Conservation (phyloP, 73 alveolate species). For the Urostyla sp. region DNA sequence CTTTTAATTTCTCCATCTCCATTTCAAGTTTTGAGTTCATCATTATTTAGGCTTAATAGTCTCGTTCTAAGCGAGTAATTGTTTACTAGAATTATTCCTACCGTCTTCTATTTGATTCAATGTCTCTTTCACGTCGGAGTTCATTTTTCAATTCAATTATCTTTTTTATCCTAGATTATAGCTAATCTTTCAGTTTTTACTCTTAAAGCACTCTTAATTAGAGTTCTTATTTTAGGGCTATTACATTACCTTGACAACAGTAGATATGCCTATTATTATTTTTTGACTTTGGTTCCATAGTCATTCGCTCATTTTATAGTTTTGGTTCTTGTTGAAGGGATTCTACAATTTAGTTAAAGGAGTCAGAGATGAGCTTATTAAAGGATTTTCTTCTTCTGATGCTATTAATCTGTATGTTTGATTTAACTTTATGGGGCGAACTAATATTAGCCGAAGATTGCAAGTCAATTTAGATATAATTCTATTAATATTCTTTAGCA, state of each 20-base stretch:
- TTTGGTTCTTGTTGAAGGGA: too few species aligned
- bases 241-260: background rate
- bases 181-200: slow-evolving; percentile 30
- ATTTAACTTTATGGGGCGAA: too few species aligned
- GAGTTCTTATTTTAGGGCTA: background rate
- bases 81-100: slow-evolving; percentile 11
- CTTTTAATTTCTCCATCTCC: slow-evolving; percentile 7
- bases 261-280: too few species aligned
- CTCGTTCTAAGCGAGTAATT: slow-evolving; percentile 7
- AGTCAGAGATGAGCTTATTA: too few species aligned
- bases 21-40: slow-evolving; percentile 16
- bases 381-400: too few species aligned
- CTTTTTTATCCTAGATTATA: slow-evolving; percentile 25
- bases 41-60: background rate
- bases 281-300: background rate
- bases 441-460: too few species aligned
- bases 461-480: too few species aligned
- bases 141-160: slow-evolving; percentile 25
- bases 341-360: too few species aligned
- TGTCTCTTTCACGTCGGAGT: slow-evolving; percentile 37
- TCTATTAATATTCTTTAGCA: background rate
- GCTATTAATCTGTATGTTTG: too few species aligned
- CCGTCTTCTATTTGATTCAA: slow-evolving; percentile 2
- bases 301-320: background rate
- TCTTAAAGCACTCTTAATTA: slow-evolving; percentile 4